Percentiles rank a stretch among this genome's conserved stretches.
Conservation (phyloP, 305 asterid genomes). For the Withania somnifera region DNA sequence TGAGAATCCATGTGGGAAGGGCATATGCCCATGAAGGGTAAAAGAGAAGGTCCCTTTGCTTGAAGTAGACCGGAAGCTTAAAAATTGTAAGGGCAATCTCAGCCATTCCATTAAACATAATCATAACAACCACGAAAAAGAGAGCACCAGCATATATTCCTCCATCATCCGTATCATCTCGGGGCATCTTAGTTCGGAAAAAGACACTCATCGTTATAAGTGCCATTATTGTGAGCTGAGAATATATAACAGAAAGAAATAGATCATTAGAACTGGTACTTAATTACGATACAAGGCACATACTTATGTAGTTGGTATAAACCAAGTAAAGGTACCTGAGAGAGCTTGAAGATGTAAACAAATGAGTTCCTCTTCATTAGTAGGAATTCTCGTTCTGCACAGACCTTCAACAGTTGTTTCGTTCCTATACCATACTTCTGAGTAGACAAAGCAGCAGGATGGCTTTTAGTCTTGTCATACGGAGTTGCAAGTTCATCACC, state of each 20-base stretch:
- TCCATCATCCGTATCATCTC: slow-evolving; percentile 6
- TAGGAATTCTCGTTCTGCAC: slow-evolving; percentile 1
- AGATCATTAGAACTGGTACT: not conserved
- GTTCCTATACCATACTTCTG: slow-evolving; percentile 9
- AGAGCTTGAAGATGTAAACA: slow-evolving; percentile 2
- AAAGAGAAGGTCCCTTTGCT: slow-evolving; percentile 10
- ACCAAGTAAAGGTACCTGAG: not conserved
- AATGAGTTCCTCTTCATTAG: slow-evolving; percentile 9
- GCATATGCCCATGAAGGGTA: slow-evolving; percentile 11
- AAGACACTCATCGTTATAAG: slow-evolving; percentile 4
- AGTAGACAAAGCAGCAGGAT: slow-evolving; percentile 9
- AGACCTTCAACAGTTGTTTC: slow-evolving; percentile 5
- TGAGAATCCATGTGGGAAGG: slow-evolving; percentile 11
- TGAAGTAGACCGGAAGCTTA: slow-evolving; percentile 9
- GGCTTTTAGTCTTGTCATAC: slow-evolving; percentile 11
- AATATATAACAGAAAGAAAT: not conserved
- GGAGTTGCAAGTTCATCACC: slow-evolving; percentile 1
- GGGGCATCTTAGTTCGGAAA: slow-evolving; percentile 4
- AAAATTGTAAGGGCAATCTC: slow-evolving; percentile 6
- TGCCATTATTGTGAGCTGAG: slow-evolving; percentile 3
- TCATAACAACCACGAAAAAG: slow-evolving; percentile 7
- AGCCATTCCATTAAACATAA: slow-evolving; percentile 11
- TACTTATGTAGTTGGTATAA: not conserved
- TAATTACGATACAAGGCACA: not conserved
- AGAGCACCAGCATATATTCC: slow-evolving; percentile 11